phyloP scores from a whole-genome alignment of 768 basidiomycete species.

The Lactifluus rugatus region DNA sequence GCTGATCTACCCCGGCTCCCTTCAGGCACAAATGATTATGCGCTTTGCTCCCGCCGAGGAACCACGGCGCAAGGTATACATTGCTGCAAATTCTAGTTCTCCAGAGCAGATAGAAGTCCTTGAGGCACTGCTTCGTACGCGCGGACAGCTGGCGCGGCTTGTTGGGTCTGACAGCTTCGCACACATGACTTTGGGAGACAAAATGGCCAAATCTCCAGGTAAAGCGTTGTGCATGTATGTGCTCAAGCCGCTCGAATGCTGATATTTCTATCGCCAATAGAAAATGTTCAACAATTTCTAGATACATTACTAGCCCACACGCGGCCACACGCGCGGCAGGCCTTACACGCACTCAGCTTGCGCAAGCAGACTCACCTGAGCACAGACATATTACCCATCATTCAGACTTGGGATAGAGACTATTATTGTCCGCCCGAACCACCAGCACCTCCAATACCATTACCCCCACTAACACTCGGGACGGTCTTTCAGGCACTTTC shows the following conservation, averaged over 20 bases:
- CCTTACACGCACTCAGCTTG: constrained; percentile 53
- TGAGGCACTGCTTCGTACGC: constrained; percentile 63
- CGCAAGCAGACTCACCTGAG: constrained; percentile 70
- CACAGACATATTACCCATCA: constrained; percentile 45
- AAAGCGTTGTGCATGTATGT: constrained; percentile 20
- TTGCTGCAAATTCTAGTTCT: constrained; percentile 71
- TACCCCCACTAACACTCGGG: constrained; percentile 77
- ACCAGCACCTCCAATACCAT: constrained; percentile 60
- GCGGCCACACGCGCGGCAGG: constrained; percentile 61
- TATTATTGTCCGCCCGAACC: constrained; percentile 81
- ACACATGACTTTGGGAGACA: constrained; percentile 80
- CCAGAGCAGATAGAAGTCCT: constrained; percentile 65
- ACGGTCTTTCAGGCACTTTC: constrained; percentile 89
- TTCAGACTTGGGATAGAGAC: constrained; percentile 97
- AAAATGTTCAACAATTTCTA: constrained; percentile 82
- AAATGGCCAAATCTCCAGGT: constrained; percentile 97
- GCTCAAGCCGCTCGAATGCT: background rate
- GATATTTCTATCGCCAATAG: constrained; percentile 29
- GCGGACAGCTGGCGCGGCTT: constrained; percentile 74
- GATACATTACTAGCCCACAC: constrained; percentile 74
- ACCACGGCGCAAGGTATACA: constrained; percentile 71
- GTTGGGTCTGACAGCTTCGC: constrained; percentile 83
- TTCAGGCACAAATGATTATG: constrained; percentile 92
- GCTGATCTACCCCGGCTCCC: constrained; percentile 73
- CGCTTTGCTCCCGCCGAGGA: constrained; percentile 79